Base-by-base conservation (phyloP, 2,329 filamentous ascomycete species). In the Alternaria sp. region DNA sequence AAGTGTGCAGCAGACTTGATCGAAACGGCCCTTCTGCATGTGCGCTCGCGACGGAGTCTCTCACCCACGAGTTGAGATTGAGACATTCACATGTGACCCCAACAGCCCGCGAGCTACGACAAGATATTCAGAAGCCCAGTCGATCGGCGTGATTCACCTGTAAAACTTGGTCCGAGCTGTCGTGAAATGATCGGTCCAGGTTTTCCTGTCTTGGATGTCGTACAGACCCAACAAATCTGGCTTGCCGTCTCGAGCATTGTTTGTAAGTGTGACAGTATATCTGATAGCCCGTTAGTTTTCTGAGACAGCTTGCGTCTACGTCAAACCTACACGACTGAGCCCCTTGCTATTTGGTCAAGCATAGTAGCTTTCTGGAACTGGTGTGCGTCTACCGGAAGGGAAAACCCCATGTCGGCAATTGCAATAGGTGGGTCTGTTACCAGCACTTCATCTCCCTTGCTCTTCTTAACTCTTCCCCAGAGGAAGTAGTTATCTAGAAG, bases 401-500 rank as follows among this genome's bases (percentile, higher is more conserved):
- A 50, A 2, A 68, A 43, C 3, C 66, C 59, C 7, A 73, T 57
- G 20, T 72, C 57, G 5, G 20, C n/a, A 9, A 69, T 44, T 1
- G 64, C 50, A 2, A 74, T 65, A 5, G 74, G 74, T 36, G 58
- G 54, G n/a, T 74, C 70, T 11, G 69, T 28, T 25, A 70, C 60
- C 8, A 66, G n/a, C 6, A 69, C 27, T 3, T 58, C 67, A 10
- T 70, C 65, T 1, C 57, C 60, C 25, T 64, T 69, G 57, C 34
- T 59, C 49, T 68, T 60, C 59, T 71, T 76, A 8, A 68, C 41
- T 28, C 68, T 73, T 5, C 72, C 75, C 75, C 74, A 76, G 10
- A 76, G 56, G 12, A 76, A 54, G 48, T 62, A 72, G 46, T 77
- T 73, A 28, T 78, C 73, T 2, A 78, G 60, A 20, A 76, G 59